A percentile compares a stretch with the other conserved stretches of the same genome.
Conservation (phyloP, 306 rosid species). For the Neltuma alba region DNA sequence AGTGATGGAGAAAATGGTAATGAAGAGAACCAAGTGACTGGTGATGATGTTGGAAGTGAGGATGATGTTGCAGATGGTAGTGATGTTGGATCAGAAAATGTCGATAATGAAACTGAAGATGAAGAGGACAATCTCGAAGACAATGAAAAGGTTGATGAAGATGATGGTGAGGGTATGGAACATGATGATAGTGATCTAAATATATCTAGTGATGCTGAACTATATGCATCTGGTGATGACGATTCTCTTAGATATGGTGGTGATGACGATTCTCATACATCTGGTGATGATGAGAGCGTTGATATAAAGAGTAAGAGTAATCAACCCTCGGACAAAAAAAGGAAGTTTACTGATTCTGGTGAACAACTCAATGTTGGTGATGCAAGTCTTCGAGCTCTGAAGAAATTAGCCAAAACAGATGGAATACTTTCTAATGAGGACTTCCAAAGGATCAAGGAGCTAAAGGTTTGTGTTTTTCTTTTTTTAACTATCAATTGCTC, state of each 20-base stretch:
- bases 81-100: slow-evolving; percentile 45
- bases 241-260: slow-evolving; percentile 23
- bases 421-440: slow-evolving; percentile 93
- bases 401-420: slow-evolving; percentile 49
- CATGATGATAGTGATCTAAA: slow-evolving; percentile 28
- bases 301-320: slow-evolving; percentile 40
- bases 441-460: slow-evolving; percentile 73
- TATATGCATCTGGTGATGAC: slow-evolving; percentile 1
- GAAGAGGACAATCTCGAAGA: slow-evolving; percentile 43
- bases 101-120: slow-evolving; percentile 36
- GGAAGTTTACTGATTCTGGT: slow-evolving; percentile 67
- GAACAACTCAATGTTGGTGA: slow-evolving; percentile 63
- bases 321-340: slow-evolving; percentile 53
- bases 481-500: slow-evolving; percentile 18
- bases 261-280: slow-evolving; percentile 26
- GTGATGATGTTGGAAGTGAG: slow-evolving; percentile 48
- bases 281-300: slow-evolving; percentile 33
- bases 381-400: slow-evolving; percentile 84
- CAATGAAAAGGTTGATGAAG: slow-evolving; percentile 26
- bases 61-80: slow-evolving; percentile 44
- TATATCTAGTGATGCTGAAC: slow-evolving; percentile 1
- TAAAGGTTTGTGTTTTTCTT: slow-evolving; percentile 53
- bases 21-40: slow-evolving; percentile 46
- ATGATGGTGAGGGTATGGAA: slow-evolving; percentile 45
- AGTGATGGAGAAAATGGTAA: slow-evolving; percentile 48